phyloP scores from a whole-genome alignment of 139 green algal species.

The Coccomyxa sp. region DNA sequence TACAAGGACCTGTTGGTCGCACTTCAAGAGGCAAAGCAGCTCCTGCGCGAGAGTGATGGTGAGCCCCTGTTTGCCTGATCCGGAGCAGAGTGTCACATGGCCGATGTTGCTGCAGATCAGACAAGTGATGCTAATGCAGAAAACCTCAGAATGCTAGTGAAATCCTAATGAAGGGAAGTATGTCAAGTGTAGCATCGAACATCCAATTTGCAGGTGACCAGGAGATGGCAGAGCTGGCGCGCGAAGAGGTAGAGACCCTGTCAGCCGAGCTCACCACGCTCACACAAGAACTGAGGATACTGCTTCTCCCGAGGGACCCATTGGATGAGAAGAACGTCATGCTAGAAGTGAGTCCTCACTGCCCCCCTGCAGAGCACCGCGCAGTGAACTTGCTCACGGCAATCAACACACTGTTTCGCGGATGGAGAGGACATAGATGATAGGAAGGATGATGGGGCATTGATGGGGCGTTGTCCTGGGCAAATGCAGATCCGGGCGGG shows the following conservation, averaged over 20 bases:
- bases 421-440: no score
- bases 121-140: not conserved
- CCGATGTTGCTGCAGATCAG: not conserved
- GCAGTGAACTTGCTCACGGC: conserved; percentile 6
- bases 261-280: conserved; percentile 29
- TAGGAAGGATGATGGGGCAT: no score
- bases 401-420: no score
- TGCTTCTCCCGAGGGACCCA: conserved; percentile 88
- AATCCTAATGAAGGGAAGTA: not conserved
- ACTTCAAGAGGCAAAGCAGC: conserved; percentile 55
- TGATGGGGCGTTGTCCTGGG: no score
- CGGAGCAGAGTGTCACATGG: no score
- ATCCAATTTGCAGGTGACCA: conserved; percentile 39
- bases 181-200: not conserved
- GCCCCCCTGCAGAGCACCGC: not conserved
- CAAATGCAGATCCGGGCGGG: conserved; percentile 62
- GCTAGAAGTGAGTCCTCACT: conserved; percentile 61
- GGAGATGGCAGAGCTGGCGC: conserved; percentile 69
- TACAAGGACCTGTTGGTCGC: conserved; percentile 55
- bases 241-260: conserved; percentile 67
- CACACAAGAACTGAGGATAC: conserved; percentile 63
- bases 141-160: no score
- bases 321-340: conserved; percentile 91
- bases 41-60: conserved; percentile 58
- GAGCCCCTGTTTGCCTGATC: not conserved